Evolutionary conservation across 768 basidiomycete species (phyloP).

Genomic region (Chiua virens): DNA sequence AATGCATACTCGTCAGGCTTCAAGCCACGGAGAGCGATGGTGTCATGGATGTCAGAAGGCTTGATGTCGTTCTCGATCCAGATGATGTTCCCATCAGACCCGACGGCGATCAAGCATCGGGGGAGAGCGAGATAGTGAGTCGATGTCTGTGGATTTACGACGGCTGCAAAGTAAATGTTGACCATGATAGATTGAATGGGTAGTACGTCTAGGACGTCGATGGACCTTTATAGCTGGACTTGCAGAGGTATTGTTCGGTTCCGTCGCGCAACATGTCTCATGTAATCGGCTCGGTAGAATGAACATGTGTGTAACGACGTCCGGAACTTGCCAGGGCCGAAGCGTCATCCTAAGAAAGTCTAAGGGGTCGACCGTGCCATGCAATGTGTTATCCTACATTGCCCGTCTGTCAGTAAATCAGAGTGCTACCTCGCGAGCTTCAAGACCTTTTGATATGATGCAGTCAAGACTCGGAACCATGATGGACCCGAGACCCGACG

Average conservation of each 20-base stretch:
- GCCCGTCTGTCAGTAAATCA: no score
- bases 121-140: slow-evolving; percentile 47
- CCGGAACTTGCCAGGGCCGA: no score
- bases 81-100: slow-evolving; percentile 52
- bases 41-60: slow-evolving; percentile 46
- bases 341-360: no score
- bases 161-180: slow-evolving; percentile 53
- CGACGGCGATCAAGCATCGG: slow-evolving; percentile 55
- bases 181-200: slow-evolving; percentile 5
- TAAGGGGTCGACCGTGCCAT: no score
- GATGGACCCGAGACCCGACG: no score
- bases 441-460: no score
- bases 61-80: slow-evolving; percentile 69
- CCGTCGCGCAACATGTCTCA: neutral
- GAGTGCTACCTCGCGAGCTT: no score
- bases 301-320: no score
- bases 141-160: slow-evolving; percentile 52
- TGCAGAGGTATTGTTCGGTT: slow-evolving; percentile 2
- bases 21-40: slow-evolving; percentile 50
- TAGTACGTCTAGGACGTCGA: neutral
- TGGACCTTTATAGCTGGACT: neutral
- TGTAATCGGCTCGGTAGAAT: no score
- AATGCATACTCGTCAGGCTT: slow-evolving; percentile 32
- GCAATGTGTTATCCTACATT: no score
- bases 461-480: no score